A percentile compares a stretch with the other conserved stretches of the same genome.
These are phyloP conservation scores for Cyberlindnera sargentensis DNA, from an alignment of 805 yeast species.

Conservation along the genomic window DNA sequence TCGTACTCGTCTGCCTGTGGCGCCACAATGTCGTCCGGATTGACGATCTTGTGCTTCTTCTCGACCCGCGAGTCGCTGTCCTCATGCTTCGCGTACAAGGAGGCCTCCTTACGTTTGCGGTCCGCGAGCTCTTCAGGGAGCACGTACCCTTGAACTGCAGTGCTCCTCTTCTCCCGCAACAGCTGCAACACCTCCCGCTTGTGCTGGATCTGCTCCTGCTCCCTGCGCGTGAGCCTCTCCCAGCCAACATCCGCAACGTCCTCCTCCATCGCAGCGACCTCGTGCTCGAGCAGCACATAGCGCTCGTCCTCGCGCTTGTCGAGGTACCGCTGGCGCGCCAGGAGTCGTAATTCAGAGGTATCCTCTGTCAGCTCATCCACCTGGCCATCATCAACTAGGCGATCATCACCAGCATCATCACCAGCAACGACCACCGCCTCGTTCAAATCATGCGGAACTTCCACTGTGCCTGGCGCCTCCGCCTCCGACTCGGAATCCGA, in stretches of 20 bases:
- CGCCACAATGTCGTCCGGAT: slow-evolving; percentile 35
- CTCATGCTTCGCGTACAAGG: slow-evolving; percentile 37
- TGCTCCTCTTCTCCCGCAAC: slow-evolving; percentile 31
- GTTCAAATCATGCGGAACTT: too few species aligned
- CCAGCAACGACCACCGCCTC: background rate
- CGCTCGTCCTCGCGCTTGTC: slow-evolving; percentile 42
- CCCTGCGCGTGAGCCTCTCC: slow-evolving; percentile 41
- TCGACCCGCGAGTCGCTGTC: slow-evolving; percentile 18
- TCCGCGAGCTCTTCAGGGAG: slow-evolving; percentile 58
- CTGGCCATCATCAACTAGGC: background rate
- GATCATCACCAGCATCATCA: too few species aligned
- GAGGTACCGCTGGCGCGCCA: slow-evolving; percentile 44
- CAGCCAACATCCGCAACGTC: slow-evolving; percentile 48
- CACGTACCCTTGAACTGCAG: slow-evolving; percentile 34
- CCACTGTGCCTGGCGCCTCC: background rate
- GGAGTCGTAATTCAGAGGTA: slow-evolving; percentile 26
- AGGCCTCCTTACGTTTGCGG: slow-evolving; percentile 44
- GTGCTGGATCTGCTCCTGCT: slow-evolving; percentile 42
- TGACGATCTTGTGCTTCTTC: slow-evolving; percentile 20
- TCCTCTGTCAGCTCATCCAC: background rate
- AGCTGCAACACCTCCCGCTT: slow-evolving; percentile 44
- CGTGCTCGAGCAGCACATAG: slow-evolving; percentile 35
- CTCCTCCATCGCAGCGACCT: slow-evolving; percentile 41
- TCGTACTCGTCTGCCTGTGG: slow-evolving; percentile 50
- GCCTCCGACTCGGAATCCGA: slow-evolving; percentile 15